Evolutionary conservation across 306 rosid genomes (phyloP).

Genomic region (Castanea sativa): DNA sequence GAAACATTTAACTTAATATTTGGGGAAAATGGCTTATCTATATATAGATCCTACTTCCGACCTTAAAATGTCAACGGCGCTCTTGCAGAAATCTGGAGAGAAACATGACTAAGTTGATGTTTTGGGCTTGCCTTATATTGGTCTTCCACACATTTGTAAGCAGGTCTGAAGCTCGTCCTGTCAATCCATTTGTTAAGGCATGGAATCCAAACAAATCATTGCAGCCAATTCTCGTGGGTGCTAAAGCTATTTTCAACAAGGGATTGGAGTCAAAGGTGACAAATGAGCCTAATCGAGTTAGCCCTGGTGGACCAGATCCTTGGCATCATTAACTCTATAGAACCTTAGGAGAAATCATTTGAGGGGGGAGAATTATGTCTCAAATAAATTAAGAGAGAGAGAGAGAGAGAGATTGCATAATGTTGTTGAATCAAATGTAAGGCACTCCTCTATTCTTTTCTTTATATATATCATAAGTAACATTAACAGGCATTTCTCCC

Average conservation of each 20-base stretch:
- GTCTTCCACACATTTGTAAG: not conserved
- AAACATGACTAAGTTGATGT: not conserved
- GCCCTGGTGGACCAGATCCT: not conserved
- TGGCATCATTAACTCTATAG: not conserved
- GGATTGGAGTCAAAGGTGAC: not conserved
- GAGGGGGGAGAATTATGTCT: not conserved
- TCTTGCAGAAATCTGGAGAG: not conserved
- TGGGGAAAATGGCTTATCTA: not conserved
- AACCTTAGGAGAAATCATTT: not conserved
- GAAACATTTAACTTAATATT: not conserved
- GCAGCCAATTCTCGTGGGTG: not conserved
- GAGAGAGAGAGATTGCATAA: no score
- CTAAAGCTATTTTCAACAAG: not conserved
- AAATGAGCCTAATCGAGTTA: not conserved
- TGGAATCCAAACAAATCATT: not conserved
- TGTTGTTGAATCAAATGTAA: no score
- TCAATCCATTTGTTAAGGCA: not conserved
- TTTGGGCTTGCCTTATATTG: not conserved
- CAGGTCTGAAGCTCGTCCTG: not conserved
- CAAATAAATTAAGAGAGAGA: no score
- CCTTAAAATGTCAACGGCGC: not conserved
- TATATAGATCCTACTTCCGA: not conserved
- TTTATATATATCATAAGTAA: no score
- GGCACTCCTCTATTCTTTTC: no score
- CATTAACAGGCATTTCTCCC: rapidly evolving